Conservation (phyloP, 2,329 filamentous ascomycete genomes). For the Emericellopsis atlantica region DNA sequence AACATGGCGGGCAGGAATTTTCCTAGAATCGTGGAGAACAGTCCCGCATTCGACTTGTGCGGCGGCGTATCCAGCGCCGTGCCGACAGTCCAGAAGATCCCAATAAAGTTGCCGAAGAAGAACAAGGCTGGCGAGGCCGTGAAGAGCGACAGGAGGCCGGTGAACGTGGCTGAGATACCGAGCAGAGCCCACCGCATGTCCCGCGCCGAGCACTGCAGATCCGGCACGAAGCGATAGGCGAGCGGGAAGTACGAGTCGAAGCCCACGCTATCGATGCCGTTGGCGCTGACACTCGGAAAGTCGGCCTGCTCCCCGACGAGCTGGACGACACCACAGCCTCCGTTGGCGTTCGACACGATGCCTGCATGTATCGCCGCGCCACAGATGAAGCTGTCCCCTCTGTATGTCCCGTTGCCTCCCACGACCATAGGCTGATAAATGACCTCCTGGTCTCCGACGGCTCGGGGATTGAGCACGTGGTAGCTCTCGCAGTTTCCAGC, state of each 20-base stretch:
- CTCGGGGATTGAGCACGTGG: constrained; percentile 56
- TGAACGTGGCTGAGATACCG: constrained; percentile 69
- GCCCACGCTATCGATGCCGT: constrained; percentile 63
- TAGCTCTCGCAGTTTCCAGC: constrained; percentile 58
- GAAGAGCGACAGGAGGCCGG: constrained; percentile 66
- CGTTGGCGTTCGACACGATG: constrained; percentile 55
- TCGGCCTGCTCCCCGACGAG: constrained; percentile 55
- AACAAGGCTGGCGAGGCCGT: constrained; percentile 68
- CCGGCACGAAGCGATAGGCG: constrained; percentile 63
- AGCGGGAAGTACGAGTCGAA: constrained; percentile 89
- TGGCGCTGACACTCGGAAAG: constrained; percentile 50
- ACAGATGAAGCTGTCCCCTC: constrained; percentile 83
- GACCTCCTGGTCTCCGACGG: constrained; percentile 58
- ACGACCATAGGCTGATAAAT: constrained; percentile 54
- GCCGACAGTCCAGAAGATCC: constrained; percentile 80
- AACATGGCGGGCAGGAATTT: constrained; percentile 82
- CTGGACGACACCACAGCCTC: constrained; percentile 72
- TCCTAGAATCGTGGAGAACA: constrained; percentile 68
- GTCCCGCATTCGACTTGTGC: constrained; percentile 49
- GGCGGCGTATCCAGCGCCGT: constrained; percentile 79
- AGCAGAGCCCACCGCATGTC: constrained; percentile 81
- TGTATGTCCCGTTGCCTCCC: constrained; percentile 57
- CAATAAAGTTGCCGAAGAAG: constrained; percentile 72
- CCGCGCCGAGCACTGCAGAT: constrained; percentile 52
- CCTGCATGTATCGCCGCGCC: constrained; percentile 76